Evolutionary conservation across 805 yeast species (phyloP), one percentile per base, ranked within the genome.

Genomic region (Starmerella floris): DNA sequence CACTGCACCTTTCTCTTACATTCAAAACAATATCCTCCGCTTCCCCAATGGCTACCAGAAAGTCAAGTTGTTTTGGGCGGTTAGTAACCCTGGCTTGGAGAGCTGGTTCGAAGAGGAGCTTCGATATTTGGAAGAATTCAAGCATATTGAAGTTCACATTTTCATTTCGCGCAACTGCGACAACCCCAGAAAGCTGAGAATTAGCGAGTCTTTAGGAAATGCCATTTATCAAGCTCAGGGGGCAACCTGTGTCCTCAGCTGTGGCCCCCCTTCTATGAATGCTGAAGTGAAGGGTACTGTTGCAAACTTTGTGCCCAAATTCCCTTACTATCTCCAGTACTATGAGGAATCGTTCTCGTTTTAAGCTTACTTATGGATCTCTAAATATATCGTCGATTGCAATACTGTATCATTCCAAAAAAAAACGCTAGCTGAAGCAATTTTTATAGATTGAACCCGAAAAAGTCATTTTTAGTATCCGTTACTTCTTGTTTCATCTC

Each of bases 251-350:
- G 66, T 79, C 33, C 62, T 77, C 31, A 63, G 73, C 15, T 79
- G 85, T 62, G 85, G 84, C 5, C 80, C 77, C 37, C 69, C 74
- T 27, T 41, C 57, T 4, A 69, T 77, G 69, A 76, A 68, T 50
- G 85, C 77, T 53, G 67, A 62, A 2, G 50, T 76, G 19, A 67
- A 88, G 54, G 55, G 62, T 31, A 56, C 68, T 3, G 69, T 76
- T 3, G 64, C 70, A 0, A 49, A 61, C 13, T 58, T 65, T 35
- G 57, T 77, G 25, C 59, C 60, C 11, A 48, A 59, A 23, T 60
- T 66, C 21, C 58, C 62, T 2, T 63, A 68, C 38, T 63, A 79
- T 39, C 68, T 81, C n/a, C 83, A 79, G 44, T 74, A 73, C 54
- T 73, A 65, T 55, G 91, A 82, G 56, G 84, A 79, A 56, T 35